A percentile compares a stretch with the other conserved stretches of the same genome.
phyloP scores from a whole-genome alignment of 176 grass and related monocot genomes.

The Miscanthus lutarioriparius region DNA sequence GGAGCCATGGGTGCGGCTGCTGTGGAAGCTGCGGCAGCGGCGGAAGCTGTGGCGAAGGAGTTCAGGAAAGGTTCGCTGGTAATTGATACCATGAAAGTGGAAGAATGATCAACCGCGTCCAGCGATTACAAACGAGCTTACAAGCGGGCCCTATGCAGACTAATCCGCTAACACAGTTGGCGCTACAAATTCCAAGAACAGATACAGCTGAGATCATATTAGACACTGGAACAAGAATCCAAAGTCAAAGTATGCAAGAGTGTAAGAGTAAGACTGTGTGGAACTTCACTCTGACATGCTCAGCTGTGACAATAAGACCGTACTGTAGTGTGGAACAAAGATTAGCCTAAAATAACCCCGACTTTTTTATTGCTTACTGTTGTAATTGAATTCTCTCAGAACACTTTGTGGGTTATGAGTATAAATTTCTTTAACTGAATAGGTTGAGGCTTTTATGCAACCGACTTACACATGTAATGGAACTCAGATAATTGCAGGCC shows the following conservation, averaged over 20 bases:
- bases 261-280: neutral
- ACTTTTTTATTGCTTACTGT: neutral
- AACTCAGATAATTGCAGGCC: slow-evolving; percentile 66
- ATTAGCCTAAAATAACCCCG: neutral
- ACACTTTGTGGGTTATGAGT: slow-evolving; percentile 5
- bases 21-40: no score
- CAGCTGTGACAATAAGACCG: neutral
- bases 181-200: neutral
- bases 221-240: no score
- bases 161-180: no score
- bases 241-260: neutral
- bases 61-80: no score
- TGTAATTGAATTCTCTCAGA: neutral
- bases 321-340: neutral
- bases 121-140: no score
- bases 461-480: slow-evolving; percentile 31
- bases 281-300: neutral
- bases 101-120: no score
- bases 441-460: slow-evolving; percentile 18
- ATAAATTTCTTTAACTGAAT: neutral
- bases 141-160: no score
- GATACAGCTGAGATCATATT: neutral
- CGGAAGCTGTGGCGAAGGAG: no score
- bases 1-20: no score
- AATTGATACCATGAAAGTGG: no score